These are phyloP conservation scores for Aspergillus piperis DNA, from an alignment of 2,329 filamentous ascomycete species.

Conservation along the genomic window DNA sequence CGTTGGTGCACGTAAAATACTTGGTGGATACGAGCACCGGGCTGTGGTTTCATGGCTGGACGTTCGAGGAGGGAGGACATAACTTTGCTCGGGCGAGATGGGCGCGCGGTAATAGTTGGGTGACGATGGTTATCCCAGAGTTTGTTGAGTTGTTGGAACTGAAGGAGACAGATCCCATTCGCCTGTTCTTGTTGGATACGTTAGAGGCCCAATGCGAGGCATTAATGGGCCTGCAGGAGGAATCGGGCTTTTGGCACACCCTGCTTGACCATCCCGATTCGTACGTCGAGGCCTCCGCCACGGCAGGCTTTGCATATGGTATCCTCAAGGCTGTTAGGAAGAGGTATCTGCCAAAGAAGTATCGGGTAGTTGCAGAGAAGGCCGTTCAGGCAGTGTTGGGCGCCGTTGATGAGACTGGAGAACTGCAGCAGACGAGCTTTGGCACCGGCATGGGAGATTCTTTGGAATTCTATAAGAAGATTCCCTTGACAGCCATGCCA, in stretches of 20 bases:
- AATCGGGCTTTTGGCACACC: constrained; percentile 71
- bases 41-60: constrained; percentile 81
- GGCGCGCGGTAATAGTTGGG: constrained; percentile 63
- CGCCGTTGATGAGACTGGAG: constrained; percentile 67
- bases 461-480: constrained; percentile 75
- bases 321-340: constrained; percentile 73
- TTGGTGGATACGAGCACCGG: constrained; percentile 71
- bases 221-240: constrained; percentile 60
- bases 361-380: constrained; percentile 62
- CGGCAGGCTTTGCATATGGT: constrained; percentile 78
- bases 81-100: constrained; percentile 59
- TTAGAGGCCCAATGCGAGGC: constrained; percentile 70
- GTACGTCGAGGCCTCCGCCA: constrained; percentile 75
- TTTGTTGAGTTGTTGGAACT: constrained; percentile 73
- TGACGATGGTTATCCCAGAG: constrained; percentile 82
- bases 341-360: constrained; percentile 66
- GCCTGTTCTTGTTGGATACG: constrained; percentile 53
- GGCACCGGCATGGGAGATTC: constrained; percentile 75
- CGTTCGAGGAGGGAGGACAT: constrained; percentile 66
- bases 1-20: constrained; percentile 76
- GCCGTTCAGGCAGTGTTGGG: constrained; percentile 68
- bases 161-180: constrained; percentile 60
- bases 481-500: constrained; percentile 76
- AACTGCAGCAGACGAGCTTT: constrained; percentile 73
- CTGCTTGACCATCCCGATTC: constrained; percentile 71